Conservation (phyloP, 1,284 basidiomycete genomes). For the Spongiforma sp. region DNA sequence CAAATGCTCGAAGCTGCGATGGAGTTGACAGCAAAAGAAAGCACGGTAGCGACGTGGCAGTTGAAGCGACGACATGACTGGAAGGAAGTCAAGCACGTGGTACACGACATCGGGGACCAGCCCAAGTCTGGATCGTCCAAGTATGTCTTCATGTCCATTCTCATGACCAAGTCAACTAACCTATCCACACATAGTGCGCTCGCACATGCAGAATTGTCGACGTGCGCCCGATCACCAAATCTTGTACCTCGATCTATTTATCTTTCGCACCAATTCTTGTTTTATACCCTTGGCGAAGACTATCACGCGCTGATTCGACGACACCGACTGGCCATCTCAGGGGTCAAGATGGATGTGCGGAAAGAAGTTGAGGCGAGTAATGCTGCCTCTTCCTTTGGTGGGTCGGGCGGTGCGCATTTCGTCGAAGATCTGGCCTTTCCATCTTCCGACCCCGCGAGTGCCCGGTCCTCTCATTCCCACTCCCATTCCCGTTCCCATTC, state of each 20-base stretch:
- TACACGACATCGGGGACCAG: slow-evolving; percentile 27
- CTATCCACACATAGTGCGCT: slow-evolving; percentile 70
- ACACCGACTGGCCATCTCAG: slow-evolving; percentile 65
- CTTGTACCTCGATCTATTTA: slow-evolving; percentile 78
- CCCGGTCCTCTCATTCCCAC: neutral
- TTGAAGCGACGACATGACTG: slow-evolving; percentile 59
- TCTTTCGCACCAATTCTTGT: slow-evolving; percentile 81
- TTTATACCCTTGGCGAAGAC: slow-evolving; percentile 76
- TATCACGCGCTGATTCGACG: slow-evolving; percentile 79
- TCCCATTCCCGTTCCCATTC: slow-evolving; percentile 13
- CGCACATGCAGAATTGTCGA: slow-evolving; percentile 81
- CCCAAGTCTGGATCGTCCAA: slow-evolving; percentile 17
- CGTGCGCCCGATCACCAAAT: slow-evolving; percentile 59
- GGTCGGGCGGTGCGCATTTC: slow-evolving; percentile 53
- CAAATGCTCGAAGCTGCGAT: slow-evolving; percentile 50
- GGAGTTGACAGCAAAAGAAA: slow-evolving; percentile 49
- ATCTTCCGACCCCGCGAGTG: slow-evolving; percentile 33
- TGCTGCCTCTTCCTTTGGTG: slow-evolving; percentile 43
- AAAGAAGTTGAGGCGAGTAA: slow-evolving; percentile 72
- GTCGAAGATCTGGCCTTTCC: slow-evolving; percentile 56
- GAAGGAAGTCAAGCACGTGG: slow-evolving; percentile 53
- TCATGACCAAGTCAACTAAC: slow-evolving; percentile 3
- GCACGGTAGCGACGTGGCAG: slow-evolving; percentile 70
- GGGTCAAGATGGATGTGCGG: slow-evolving; percentile 70
- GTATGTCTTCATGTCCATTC: slow-evolving; percentile 17